Percentiles rank a stretch among this genome's conserved stretches.
These are phyloP conservation scores for Dorcoceras hygrometricum DNA, from an alignment of 257 asterid genomes.

Conservation along the genomic window DNA sequence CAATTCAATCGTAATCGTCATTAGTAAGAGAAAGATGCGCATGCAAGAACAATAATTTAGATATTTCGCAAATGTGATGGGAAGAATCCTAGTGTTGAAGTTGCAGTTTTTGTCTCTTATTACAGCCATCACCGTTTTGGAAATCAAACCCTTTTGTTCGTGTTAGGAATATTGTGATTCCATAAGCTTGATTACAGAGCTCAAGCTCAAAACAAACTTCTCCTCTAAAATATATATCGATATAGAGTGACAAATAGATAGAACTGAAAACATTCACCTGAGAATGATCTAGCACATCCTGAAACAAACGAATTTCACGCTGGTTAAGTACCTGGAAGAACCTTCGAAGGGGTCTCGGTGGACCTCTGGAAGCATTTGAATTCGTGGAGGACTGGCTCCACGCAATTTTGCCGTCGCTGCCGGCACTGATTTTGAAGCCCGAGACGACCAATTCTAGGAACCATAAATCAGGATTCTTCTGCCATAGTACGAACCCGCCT, in stretches of 20 bases:
- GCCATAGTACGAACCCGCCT: constrained; percentile 95
- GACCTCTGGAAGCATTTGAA: constrained; percentile 55
- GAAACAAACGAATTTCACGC: neutral
- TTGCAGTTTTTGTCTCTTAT: no score
- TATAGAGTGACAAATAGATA: neutral
- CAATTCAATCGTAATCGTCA: neutral
- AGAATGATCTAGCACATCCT: neutral
- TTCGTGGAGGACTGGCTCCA: constrained; percentile 81
- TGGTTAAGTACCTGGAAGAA: constrained; percentile 71
- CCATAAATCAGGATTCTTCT: constrained; percentile 89
- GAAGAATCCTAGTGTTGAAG: no score
- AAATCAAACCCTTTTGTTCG: neutral
- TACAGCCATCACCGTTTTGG: no score
- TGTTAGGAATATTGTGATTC: neutral
- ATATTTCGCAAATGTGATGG: no score
- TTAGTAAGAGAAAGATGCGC: neutral
- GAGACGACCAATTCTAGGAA: constrained; percentile 79
- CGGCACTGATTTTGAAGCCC: constrained; percentile 68
- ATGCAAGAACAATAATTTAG: neutral
- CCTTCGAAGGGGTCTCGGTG: constrained; percentile 83
- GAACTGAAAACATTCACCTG: neutral
- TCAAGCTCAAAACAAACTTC: neutral
- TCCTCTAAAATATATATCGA: neutral
- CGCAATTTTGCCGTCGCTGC: constrained; percentile 75
- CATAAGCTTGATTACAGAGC: neutral